These are phyloP conservation scores for Penicillium thymicola DNA, from an alignment of 2,329 filamentous ascomycete genomes.

Conservation along the genomic window DNA sequence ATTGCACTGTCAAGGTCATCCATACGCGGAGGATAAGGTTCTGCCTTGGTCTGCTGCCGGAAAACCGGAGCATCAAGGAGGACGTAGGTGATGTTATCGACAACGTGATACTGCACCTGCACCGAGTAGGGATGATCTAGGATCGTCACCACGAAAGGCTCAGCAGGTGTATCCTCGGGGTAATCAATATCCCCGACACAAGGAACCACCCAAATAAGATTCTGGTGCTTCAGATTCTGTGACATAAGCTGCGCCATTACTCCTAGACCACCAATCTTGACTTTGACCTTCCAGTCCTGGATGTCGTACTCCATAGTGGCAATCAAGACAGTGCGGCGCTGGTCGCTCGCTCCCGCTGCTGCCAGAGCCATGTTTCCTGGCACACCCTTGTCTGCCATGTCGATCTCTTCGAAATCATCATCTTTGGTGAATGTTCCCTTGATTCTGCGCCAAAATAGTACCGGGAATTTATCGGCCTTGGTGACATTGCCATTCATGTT, in stretches of 20 bases:
- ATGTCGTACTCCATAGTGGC: slow-evolving; percentile 74
- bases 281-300: slow-evolving; percentile 66
- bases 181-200: slow-evolving; percentile 64
- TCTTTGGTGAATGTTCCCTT: slow-evolving; percentile 30
- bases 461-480: slow-evolving; percentile 42
- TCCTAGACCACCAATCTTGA: slow-evolving; percentile 68
- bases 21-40: slow-evolving; percentile 66
- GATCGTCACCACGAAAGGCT: slow-evolving; percentile 61
- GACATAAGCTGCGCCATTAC: slow-evolving; percentile 70
- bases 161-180: slow-evolving; percentile 56
- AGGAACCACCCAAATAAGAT: slow-evolving; percentile 64
- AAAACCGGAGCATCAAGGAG: slow-evolving; percentile 66
- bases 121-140: slow-evolving; percentile 60
- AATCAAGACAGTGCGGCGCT: slow-evolving; percentile 58
- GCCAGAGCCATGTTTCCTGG: slow-evolving; percentile 33
- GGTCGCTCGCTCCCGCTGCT: slow-evolving; percentile 26
- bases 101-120: slow-evolving; percentile 60
- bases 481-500: slow-evolving; percentile 56
- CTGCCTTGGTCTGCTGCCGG: slow-evolving; percentile 60
- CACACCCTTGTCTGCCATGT: background rate
- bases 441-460: slow-evolving; percentile 36
- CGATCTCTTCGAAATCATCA: slow-evolving; percentile 5
- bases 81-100: slow-evolving; percentile 66
- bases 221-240: slow-evolving; percentile 61
- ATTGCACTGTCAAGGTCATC: slow-evolving; percentile 66